phyloP scores from a whole-genome alignment of 176 grass and related monocot species.

The Eleusine coracana region DNA sequence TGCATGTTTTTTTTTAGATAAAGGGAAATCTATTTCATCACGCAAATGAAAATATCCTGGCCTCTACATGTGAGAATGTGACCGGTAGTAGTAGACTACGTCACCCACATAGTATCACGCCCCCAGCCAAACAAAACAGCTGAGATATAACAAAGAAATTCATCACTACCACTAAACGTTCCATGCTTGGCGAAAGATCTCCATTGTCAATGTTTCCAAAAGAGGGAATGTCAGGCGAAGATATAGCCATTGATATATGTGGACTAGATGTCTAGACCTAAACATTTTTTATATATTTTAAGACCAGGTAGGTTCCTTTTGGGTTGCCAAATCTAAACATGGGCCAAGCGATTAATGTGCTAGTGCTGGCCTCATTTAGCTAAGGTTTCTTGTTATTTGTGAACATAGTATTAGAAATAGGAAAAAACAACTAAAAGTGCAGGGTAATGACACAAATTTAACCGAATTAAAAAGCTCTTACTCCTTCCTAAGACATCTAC shows the following conservation, averaged over 20 bases:
- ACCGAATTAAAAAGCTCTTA: constrained; percentile 11
- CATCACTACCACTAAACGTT: too few relatives aligned
- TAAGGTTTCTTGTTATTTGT: background rate
- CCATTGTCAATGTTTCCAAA: too few relatives aligned
- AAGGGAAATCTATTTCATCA: too few relatives aligned
- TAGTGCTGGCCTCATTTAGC: background rate
- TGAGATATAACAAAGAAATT: too few relatives aligned
- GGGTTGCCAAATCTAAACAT: constrained; percentile 21
- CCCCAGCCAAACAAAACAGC: too few relatives aligned
- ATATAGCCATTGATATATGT: background rate
- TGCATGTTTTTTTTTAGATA: too few relatives aligned
- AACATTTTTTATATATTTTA: background rate
- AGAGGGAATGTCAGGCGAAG: too few relatives aligned
- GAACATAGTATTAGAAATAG: constrained; percentile 14
- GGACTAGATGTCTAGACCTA: constrained; percentile 19
- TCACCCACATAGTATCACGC: too few relatives aligned
- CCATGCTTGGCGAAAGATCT: too few relatives aligned
- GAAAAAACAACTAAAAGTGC: constrained; percentile 28
- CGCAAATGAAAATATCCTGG: too few relatives aligned
- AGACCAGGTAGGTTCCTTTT: background rate
- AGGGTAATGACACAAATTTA: background rate
- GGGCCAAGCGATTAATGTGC: background rate
- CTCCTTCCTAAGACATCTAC: constrained; percentile 2
- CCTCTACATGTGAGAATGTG: too few relatives aligned
- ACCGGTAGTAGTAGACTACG: too few relatives aligned